A percentile compares a stretch with the other conserved stretches of the same genome.
phyloP scores from a whole-genome alignment of 208 protist genomes.

The Leishmania arabica region DNA sequence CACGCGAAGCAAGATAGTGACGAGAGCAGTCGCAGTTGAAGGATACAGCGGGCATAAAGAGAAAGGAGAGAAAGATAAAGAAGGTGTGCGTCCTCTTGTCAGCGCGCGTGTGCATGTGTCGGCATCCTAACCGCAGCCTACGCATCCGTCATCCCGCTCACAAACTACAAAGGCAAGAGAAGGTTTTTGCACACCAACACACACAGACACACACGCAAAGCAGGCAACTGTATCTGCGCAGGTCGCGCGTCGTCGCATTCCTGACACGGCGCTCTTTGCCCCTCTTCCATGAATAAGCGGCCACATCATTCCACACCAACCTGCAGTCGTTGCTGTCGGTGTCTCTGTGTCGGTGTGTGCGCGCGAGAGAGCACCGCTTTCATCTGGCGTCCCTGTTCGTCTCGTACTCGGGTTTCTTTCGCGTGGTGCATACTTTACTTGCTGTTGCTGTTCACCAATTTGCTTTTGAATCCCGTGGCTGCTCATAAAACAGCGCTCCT shows the following conservation, averaged over 20 bases:
- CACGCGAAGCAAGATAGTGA: no score
- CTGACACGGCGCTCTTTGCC: neutral
- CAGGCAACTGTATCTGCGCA: neutral
- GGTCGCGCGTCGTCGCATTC: neutral
- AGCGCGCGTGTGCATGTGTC: neutral
- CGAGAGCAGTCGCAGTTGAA: neutral
- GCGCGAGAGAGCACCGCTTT: neutral
- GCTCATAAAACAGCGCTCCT: neutral
- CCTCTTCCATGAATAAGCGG: no score
- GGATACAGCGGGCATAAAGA: neutral
- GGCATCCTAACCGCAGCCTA: neutral
- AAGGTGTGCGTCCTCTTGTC: neutral
- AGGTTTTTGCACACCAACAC: neutral
- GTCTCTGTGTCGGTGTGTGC: no score
- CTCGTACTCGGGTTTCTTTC: neutral
- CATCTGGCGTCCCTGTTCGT: neutral
- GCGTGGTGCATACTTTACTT: neutral
- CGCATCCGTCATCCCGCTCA: neutral
- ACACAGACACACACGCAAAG: neutral
- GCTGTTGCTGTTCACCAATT: neutral
- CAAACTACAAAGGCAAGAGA: neutral
- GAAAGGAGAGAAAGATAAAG: neutral
- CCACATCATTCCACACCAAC: no score
- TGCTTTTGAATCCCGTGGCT: neutral
- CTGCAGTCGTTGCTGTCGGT: neutral